These are phyloP conservation scores for Penstemon eatonii DNA, from an alignment of 257 asterid genomes.

Conservation along the genomic window DNA sequence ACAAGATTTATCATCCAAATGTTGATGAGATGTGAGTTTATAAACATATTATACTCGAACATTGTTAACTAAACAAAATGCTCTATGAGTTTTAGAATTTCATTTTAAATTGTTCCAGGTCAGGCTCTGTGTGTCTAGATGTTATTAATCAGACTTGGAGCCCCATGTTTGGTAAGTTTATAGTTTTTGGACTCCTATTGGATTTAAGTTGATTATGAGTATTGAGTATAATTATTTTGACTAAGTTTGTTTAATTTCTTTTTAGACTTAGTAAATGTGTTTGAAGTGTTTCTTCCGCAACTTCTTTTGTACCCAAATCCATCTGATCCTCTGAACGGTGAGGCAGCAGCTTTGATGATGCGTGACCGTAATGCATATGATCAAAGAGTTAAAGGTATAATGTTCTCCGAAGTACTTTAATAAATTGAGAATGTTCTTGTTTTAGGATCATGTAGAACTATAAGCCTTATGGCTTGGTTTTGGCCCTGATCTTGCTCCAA, in stretches of 20 bases:
- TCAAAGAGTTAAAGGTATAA: slow-evolving; percentile 75
- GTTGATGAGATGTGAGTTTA: slow-evolving; percentile 87
- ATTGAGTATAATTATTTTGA: slow-evolving; percentile 12
- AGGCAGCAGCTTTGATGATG: slow-evolving; percentile 92
- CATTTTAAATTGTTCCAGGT: slow-evolving; percentile 47
- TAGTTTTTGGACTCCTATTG: neutral
- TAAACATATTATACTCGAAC: neutral
- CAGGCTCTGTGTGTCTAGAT: slow-evolving; percentile 91
- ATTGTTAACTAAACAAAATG: neutral
- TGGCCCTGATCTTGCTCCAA: too few species aligned
- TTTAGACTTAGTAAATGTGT: slow-evolving; percentile 84
- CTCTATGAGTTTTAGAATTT: neutral
- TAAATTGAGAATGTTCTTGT: neutral
- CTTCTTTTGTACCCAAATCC: slow-evolving; percentile 91
- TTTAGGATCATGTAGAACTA: neutral
- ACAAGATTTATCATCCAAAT: slow-evolving; percentile 91
- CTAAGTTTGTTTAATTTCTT: slow-evolving; percentile 16
- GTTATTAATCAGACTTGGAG: slow-evolving; percentile 97
- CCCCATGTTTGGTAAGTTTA: slow-evolving; percentile 83
- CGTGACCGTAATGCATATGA: slow-evolving; percentile 73
- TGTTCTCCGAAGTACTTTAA: slow-evolving; percentile 5
- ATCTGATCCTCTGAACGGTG: slow-evolving; percentile 89
- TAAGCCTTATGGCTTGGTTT: too few species aligned
- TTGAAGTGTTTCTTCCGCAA: slow-evolving; percentile 95
- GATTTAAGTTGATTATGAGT: neutral